Evolutionary conservation across 148 eudicot species (phyloP), one percentile per base, ranked within the genome.

Genomic region (Rhododendron molle): DNA sequence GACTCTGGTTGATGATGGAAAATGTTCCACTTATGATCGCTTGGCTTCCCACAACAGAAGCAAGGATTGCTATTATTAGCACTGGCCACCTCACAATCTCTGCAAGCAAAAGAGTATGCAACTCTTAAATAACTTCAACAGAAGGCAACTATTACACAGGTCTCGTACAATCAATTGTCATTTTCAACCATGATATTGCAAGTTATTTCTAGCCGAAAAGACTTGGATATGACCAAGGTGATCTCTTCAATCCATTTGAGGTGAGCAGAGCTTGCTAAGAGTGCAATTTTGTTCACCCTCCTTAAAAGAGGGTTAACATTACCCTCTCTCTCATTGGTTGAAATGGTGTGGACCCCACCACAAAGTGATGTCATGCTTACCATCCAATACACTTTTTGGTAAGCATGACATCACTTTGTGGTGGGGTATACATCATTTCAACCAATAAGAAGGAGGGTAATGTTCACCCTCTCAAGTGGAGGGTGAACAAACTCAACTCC

Each of bases 11-110:
- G 76, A 93, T 92, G 83, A 93, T 92, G 21, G 95, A 93, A 89
- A 92, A 93, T 38, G 93, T 91, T 36, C 92, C 95, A 11, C 88
- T 91, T 20, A 93, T 93, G 54, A 89, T 91, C 6, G 95, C 92
- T 88, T 93, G 95, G 69, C 95, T 91, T 78, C 93, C 95, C 49
- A 93, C 94, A 20, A 92, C 92, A 28, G 95, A 90, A 58, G 95
- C 90, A n/a, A 93, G 89, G 7, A 90, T 87, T 21, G 95, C 93
- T 44, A 91, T 82, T 60, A 93, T 62, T 40, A 96, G 88, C 43
- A 96, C 93, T 58, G 98, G 96, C 95, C 96, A 95, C 88, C 94
- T 92, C 36, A 96, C 93, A 79, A 44, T 84, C 65, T 93, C 99
- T 96, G 96, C 67, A 81, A 80, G 60, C 62, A 49, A 16, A 44